Evolutionary conservation across 306 rosid species (phyloP), one percentile per base, ranked within the genome.

Genomic region (Acacia melanoxylon): DNA sequence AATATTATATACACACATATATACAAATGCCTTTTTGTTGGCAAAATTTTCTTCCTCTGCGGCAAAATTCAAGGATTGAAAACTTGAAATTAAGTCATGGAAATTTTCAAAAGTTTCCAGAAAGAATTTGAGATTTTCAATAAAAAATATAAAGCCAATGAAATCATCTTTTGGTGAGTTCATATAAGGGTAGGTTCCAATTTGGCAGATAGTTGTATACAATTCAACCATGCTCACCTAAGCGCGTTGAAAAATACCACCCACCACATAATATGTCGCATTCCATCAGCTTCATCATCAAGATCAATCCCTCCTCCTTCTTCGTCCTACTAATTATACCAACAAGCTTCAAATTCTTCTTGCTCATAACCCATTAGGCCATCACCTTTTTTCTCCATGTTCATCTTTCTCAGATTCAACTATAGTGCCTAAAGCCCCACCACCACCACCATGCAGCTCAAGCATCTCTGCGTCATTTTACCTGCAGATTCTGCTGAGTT

Each of bases 401-500:
- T 48, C 76, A 82, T 17, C 22, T 76, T 72, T 35, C 71, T 40
- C 61, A 77, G 35, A 24, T 71, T 71, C 56, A 66, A 56, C 58
- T 49, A 69, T 58, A 52, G 16, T 52, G 31, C 35, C 67, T 68
- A 13, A 46, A n/a, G 27, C 66, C 35, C 73, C 22, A 1, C 58
- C 58, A n/a, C n/a, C n/a, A n/a, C n/a, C n/a, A 51, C 75, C 78
- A 89, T 88, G 97, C 80, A 91, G 48, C 83, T 92, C 66, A 87
- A 82, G 73, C 88, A 74, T 33, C 88, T 89, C 45, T 91, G 97
- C 83, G 72, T 90, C 49, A 75, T 92, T 72, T 77, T 89, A 19
- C 97, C 98, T 14, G 85, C 91, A 25, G 90, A 89, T 9, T 88
- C 85, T 5, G 85, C 87, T 42, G 94, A 90, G 69, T 76, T 84